Base-by-base conservation (phyloP, 2,329 filamentous ascomycete genomes). In the Talaromyces rugulosus region DNA sequence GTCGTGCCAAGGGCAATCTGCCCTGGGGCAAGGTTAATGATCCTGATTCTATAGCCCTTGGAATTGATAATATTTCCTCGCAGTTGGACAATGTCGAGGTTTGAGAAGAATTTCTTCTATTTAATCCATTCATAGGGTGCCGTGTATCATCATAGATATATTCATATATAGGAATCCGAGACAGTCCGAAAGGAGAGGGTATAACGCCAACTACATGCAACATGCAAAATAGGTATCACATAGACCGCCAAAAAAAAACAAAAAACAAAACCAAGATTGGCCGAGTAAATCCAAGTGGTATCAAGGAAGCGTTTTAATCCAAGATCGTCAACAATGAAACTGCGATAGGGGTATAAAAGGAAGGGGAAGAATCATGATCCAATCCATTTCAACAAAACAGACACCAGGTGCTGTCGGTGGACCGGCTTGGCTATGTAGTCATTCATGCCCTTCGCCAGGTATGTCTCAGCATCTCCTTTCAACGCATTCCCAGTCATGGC, bases 401-500 rank as follows among this genome's bases (percentile, higher is more conserved):
- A 75, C 30, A 82, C 73, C 51, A 85, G 65, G 7, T 78, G 72
- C 56, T 78, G 78, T n/a, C 79, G 77, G 65, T 83, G 79, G 11
- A 85, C 78, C 0, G 83, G 83, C 65, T 85, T 86, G 1, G 82
- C 74, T 12, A 86, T 74, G 63, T 85, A 85, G 50, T 81, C 83
- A 50, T 82, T 80, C 82, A 86, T 84, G 0, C 84, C 84, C 56
- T 79, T 80, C 4, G 79, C 78, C 31, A 83, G 72, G 64, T 84
- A 86, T 9, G 73, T 75, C 53, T 85, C 83, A 4, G 76, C 78
- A 62, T 86, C 83, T 0, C 81, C 83, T 56, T 83, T 82, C 18
- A 86, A 72, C 0, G 84, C 83, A 63, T 85, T 83, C 0, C 83
- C 82, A 0, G 83, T 85, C 74, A 85, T 80, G 14, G 83, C 83